Conservation (phyloP, 225 moss, liverwort and hornwort species). For the Neckera pumila region DNA sequence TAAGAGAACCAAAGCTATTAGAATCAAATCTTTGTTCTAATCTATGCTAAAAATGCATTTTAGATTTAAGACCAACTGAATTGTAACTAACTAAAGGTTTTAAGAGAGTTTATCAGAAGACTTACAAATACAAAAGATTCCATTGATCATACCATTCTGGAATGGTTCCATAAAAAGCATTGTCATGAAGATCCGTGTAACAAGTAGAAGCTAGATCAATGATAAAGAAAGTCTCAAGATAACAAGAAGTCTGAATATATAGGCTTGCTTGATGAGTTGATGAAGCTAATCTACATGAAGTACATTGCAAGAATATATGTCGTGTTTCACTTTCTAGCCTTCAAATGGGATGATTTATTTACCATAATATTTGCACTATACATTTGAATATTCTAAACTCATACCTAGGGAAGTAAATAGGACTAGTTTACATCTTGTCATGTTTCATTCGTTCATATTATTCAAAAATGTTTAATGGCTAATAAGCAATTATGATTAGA, state of each 20-base stretch:
- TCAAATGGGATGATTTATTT: too few species aligned
- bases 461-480: too few species aligned
- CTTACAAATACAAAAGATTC: neutral
- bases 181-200: too few species aligned
- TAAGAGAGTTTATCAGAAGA: too few species aligned
- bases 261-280: too few species aligned
- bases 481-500: too few species aligned
- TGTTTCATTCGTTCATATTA: too few species aligned
- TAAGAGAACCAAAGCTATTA: accelerated
- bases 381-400: too few species aligned
- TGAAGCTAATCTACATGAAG: neutral
- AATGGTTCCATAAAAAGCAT: neutral
- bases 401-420: too few species aligned
- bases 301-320: neutral
- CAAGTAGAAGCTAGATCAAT: neutral
- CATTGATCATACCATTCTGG: accelerated
- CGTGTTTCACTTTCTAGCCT: too few species aligned
- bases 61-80: accelerated
- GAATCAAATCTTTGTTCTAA: neutral
- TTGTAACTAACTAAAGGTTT: accelerated
- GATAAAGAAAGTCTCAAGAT: neutral
- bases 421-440: too few species aligned
- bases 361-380: too few species aligned
- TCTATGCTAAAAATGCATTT: accelerated
- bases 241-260: neutral